Conservation (phyloP, 805 yeast species). For the Saccharomyces paradoxus region DNA sequence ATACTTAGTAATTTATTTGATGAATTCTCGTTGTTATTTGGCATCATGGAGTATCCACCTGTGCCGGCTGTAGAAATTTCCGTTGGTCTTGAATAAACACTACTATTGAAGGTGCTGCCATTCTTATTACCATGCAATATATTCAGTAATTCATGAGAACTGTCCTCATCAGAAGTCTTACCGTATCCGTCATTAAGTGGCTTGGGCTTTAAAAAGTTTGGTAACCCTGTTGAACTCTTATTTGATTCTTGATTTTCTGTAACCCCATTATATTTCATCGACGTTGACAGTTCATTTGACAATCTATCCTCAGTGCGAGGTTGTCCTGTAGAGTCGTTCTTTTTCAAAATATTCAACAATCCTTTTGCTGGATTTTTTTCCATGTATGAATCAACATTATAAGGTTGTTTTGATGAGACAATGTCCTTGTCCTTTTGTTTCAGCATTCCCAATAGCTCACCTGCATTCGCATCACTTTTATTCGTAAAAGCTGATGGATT, state of each 20-base stretch:
- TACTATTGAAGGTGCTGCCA: not conserved
- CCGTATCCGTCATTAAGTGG: not conserved
- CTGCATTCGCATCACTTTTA: not conserved
- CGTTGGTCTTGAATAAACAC: not conserved
- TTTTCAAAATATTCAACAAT: slow-evolving; percentile 8
- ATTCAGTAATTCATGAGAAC: slow-evolving; percentile 1
- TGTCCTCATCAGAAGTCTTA: not conserved
- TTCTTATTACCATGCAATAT: slow-evolving; percentile 6
- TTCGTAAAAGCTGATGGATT: not conserved
- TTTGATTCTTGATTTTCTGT: not conserved
- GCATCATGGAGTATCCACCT: not conserved
- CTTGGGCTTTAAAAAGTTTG: not conserved
- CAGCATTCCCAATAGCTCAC: not conserved
- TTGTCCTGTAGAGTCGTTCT: not conserved
- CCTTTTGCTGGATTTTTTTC: slow-evolving; percentile 7
- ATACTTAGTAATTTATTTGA: slow-evolving; percentile 3
- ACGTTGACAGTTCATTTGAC: slow-evolving; percentile 1
- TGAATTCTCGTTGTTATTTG: not conserved
- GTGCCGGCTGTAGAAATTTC: not conserved
- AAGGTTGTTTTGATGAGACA: not conserved
- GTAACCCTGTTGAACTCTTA: not conserved
- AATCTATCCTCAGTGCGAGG: not conserved
- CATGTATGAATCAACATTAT: not conserved
- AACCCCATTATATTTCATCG: not conserved
- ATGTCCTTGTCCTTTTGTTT: not conserved